Percentiles rank a stretch among this genome's conserved stretches.
phyloP scores from a whole-genome alignment of 345 rosid species.

The Xanthoceras sorbifolium region DNA sequence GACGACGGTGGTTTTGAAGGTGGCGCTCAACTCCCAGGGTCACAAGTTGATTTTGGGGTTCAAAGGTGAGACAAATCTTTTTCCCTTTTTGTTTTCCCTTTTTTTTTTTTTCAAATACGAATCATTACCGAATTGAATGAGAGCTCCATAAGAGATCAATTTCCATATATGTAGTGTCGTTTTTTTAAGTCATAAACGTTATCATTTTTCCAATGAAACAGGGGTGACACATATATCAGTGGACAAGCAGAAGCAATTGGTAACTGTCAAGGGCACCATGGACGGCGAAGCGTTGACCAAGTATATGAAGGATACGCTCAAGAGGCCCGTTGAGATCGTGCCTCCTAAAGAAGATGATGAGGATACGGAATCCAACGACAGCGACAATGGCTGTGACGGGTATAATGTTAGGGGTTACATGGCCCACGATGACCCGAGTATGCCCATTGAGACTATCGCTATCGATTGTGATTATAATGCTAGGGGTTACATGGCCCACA shows the following conservation, averaged over 20 bases:
- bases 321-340: conserved; percentile 53
- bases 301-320: conserved; percentile 53
- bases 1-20: conserved; percentile 60
- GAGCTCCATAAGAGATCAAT: too few species aligned
- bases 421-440: too few species aligned
- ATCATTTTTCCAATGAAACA: too few species aligned
- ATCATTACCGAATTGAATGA: too few species aligned
- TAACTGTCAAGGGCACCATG: conserved; percentile 73
- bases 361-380: conserved; percentile 25
- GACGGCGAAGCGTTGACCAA: conserved; percentile 56
- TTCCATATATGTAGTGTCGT: too few species aligned
- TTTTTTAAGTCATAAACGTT: too few species aligned
- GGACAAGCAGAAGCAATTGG: conserved; percentile 60
- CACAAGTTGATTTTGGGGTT: conserved; percentile 44
- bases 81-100: not conserved
- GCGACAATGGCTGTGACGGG: conserved; percentile 3
- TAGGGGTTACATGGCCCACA: too few species aligned
- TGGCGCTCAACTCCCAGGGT: conserved; percentile 65
- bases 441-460: too few species aligned
- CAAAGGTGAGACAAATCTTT: conserved; percentile 44
- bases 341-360: conserved; percentile 69
- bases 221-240: conserved; percentile 51
- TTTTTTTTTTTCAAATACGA: too few species aligned
- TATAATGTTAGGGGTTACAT: too few species aligned
- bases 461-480: too few species aligned